These are phyloP conservation scores for Eremochloa ophiuroides DNA, from an alignment of 176 grass and related monocot species.

Conservation along the genomic window DNA sequence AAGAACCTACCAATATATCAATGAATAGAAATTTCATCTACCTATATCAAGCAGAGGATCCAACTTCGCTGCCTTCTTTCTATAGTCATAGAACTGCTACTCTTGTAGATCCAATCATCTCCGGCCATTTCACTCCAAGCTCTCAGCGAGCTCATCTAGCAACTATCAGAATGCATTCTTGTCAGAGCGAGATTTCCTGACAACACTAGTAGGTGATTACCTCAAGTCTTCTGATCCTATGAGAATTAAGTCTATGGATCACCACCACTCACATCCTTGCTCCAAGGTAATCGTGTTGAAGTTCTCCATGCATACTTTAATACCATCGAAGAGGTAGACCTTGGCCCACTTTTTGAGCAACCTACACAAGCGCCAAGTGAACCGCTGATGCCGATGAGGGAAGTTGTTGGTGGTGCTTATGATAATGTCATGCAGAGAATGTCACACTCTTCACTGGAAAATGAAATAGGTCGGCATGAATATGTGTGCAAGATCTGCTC, in stretches of 20 bases:
- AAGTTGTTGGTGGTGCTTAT: background rate
- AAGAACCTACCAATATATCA: background rate
- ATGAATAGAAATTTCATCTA: background rate
- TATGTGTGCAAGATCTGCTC: background rate
- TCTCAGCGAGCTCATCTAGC: background rate
- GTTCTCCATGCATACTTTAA: background rate
- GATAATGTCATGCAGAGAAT: background rate
- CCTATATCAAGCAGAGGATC: background rate
- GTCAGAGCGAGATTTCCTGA: background rate
- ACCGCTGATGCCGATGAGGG: background rate
- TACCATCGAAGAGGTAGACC: background rate
- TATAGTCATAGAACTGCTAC: background rate
- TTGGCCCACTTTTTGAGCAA: background rate
- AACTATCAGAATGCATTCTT: background rate
- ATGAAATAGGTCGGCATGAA: background rate
- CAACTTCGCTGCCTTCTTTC: background rate
- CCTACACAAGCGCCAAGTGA: background rate
- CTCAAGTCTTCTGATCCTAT: background rate
- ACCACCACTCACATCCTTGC: background rate
- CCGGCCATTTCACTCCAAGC: background rate
- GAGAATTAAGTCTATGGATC: background rate
- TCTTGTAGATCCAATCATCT: background rate
- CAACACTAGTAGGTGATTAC: background rate
- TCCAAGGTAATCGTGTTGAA: background rate
- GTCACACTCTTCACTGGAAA: background rate